phyloP scores from a whole-genome alignment of 768 basidiomycete species.

The Boletellus ananas region DNA sequence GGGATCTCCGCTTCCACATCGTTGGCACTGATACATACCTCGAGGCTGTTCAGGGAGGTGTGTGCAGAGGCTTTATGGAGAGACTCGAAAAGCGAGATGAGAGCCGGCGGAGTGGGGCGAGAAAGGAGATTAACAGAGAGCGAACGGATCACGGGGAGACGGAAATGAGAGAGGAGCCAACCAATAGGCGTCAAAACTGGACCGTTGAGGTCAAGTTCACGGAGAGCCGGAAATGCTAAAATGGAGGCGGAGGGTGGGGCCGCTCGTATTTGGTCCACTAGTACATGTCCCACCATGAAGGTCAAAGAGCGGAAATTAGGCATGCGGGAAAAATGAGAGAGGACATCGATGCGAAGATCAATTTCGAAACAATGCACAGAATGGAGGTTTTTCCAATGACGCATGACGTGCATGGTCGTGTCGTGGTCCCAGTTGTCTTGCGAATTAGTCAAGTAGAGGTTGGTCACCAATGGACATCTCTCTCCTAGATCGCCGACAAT shows the following conservation, averaged over 20 bases:
- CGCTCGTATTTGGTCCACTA: not conserved
- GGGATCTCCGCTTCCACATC: not conserved
- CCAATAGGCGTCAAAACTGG: not conserved
- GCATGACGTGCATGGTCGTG: conserved; percentile 3
- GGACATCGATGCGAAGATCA: not conserved
- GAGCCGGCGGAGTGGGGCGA: not conserved
- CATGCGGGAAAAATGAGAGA: conserved; percentile 5
- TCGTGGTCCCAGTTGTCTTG: not conserved
- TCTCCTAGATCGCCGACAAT: not conserved
- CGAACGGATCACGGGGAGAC: not conserved
- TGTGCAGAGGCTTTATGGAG: not conserved
- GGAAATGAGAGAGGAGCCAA: conserved; percentile 1
- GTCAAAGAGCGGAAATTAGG: not conserved
- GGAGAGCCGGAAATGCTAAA: conserved; percentile 4
- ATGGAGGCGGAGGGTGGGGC: not conserved
- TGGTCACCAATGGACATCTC: not conserved
- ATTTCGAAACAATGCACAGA: not conserved
- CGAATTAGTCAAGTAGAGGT: not conserved
- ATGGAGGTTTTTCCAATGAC: conserved; percentile 6
- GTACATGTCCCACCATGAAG: not conserved
- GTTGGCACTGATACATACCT: too few species aligned
- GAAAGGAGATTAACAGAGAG: not conserved
- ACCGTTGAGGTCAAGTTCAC: not conserved
- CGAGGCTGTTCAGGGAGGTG: not conserved
- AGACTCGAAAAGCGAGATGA: conserved; percentile 4